Evolutionary conservation across 1,284 basidiomycete species (phyloP), one percentile per base, ranked within the genome.

Genomic region (Leccinum subfulvum): DNA sequence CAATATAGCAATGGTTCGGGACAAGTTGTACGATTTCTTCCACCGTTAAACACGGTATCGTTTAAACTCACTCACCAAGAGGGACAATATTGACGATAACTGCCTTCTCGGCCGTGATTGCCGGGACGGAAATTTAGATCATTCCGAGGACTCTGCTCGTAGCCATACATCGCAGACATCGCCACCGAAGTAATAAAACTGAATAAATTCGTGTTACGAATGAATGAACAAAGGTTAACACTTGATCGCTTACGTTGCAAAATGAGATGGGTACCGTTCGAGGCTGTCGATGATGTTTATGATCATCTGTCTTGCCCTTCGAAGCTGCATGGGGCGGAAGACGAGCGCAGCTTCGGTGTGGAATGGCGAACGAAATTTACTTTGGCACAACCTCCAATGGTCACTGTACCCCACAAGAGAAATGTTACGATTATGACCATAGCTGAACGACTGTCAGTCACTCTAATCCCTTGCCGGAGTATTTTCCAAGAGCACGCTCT

Each of bases 11-110:
- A 97, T 75, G 0, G 92, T 83, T 30, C 86, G 80, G 0, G 87
- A 89, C 3, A 97, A 74, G 68, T 95, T 89, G 65, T 89, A 89
- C 0, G 87, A 74, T 1, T 85, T 92, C 83, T 92, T 68, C 23
- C 56, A 18, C 33, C 10, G 3, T 55, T 58, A 21, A 57, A 55
- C 18, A 16, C 26, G 26, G 26, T 26, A 26, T 26, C 26, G 26
- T 26, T 26, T 26, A 26, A 26, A 26, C 2, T 41, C 16, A 49
- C 47, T 23, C 21, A 49, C 47, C 26, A 49, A 23, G 23, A 23
- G 18, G 47, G 18, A 23, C 21, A 11, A 49, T 18, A 18, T 23
- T 49, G 18, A 49, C 10, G 21, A 49, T 49, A 13, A 49, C 4
- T 49, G 47, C n/a, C 21, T 49, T 49, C 18, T 49, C 47, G 47